A percentile compares a stretch with the other conserved stretches of the same genome.
Conservation (phyloP, 306 rosid genomes). For the Calophaca sinica region DNA sequence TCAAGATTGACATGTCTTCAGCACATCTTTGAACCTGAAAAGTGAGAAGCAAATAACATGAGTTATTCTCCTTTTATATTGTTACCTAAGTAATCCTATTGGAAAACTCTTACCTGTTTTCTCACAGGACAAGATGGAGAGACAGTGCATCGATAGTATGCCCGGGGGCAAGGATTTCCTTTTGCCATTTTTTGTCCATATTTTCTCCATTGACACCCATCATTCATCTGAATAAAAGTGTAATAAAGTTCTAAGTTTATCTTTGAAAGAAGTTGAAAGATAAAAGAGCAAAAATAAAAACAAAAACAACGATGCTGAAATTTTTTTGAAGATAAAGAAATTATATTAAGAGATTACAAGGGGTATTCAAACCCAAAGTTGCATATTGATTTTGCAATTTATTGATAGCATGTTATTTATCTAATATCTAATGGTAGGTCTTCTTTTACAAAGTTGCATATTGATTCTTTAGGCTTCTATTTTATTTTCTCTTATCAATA, state of each 20-base stretch:
- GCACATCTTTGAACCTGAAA: slow-evolving; percentile 79
- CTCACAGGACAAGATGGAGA: slow-evolving; percentile 73
- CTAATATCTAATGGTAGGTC: background rate
- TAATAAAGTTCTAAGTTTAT: background rate
- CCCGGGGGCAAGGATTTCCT: slow-evolving; percentile 88
- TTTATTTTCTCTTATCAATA: background rate
- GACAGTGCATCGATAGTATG: slow-evolving; percentile 78
- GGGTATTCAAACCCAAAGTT: no score
- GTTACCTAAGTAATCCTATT: background rate
- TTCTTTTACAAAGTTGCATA: background rate
- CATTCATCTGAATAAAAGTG: slow-evolving; percentile 63
- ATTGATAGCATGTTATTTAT: background rate
- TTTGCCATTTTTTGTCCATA: slow-evolving; percentile 88
- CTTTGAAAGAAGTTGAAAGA: background rate
- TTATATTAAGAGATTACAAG: no score
- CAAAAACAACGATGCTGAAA: background rate
- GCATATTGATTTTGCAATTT: no score
- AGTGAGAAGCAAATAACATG: background rate
- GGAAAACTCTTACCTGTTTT: slow-evolving; percentile 63
- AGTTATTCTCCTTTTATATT: no score
- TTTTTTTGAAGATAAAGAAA: no score
- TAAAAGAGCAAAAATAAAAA: background rate
- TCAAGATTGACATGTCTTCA: slow-evolving; percentile 72
- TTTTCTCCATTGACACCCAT: slow-evolving; percentile 93
- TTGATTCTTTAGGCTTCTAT: background rate